Evolutionary conservation across 768 basidiomycete species (phyloP), one percentile per base, ranked within the genome.

Genomic region (Amanita phalloides): DNA sequence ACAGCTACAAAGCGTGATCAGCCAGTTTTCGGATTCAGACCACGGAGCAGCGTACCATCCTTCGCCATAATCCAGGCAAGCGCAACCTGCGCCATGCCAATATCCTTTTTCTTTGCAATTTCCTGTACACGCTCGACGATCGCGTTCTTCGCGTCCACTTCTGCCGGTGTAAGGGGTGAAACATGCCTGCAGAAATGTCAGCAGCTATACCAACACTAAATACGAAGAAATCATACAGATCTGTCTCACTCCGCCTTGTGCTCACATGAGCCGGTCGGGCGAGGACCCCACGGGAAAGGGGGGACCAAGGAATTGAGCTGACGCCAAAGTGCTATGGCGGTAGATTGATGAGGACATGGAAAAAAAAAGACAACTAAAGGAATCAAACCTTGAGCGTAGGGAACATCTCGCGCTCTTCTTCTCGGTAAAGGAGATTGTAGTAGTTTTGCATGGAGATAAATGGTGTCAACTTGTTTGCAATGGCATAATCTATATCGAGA

Each of bases 241-340:
- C 48, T 8, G 6, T 14, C 25, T 49, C 30, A 25, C 21, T n/a
- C 4, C 48, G 48, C 7, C 0, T 37, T 7, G 48, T 42, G 46
- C 69, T 62, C 39, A 70, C 64, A 4, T 54, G 55, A 21, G 69
- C 51, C 0, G 77, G 76, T 20, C 77, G 71, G 21, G 75, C 70
- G 14, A 79, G 64, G 7, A 75, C 56, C 1, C 81, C 81, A 5
- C 76, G 67, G 1, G 72, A 77, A 20, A 81, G 66, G 0, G 81
- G 78, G 4, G 75, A 78, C 78, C 79, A 83, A 2, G 79, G 78
- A 48, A 81, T 80, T 28, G 71, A 63, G 0, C 78, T 79, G 26
- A 77, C 73, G 26, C 78, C 77, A 49, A 76, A 75, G 49, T 70
- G 62, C 73, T 78, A 48, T 9, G 39, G n/a, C 23, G 3, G 30